Percentiles rank a stretch among this genome's conserved stretches.
These are phyloP conservation scores for Phytopythium litorale DNA, from an alignment of 352 stramenopile genomes.

Conservation along the genomic window DNA sequence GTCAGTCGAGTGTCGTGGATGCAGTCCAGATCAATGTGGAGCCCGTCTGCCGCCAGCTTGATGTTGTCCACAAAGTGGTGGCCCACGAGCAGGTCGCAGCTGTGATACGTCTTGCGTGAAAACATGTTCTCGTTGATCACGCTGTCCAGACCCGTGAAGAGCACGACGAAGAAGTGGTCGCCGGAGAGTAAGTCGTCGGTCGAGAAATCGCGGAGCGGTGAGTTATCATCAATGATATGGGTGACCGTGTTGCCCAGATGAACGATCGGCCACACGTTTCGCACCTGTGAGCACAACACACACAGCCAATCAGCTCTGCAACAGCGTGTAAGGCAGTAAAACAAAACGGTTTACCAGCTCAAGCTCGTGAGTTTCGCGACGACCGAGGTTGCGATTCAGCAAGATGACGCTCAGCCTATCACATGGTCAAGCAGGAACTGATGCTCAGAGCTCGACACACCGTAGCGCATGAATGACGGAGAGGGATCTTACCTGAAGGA, in stretches of 20 bases:
- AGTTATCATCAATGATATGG: constrained; percentile 55
- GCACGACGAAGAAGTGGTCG: constrained; percentile 46
- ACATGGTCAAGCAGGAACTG: neutral
- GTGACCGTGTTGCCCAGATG: constrained; percentile 49
- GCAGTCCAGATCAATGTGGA: constrained; percentile 51
- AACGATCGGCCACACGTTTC: constrained; percentile 63
- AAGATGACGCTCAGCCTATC: constrained; percentile 47
- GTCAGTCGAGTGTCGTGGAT: constrained; percentile 48
- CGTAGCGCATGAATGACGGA: neutral
- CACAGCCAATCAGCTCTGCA: neutral
- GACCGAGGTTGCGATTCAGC: constrained; percentile 35
- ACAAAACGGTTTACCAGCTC: constrained; percentile 20
- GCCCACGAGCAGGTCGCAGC: constrained; percentile 50
- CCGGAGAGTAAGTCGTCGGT: constrained; percentile 46
- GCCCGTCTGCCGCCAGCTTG: constrained; percentile 39
- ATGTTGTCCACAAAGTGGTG: constrained; percentile 68
- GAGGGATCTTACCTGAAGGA: constrained; percentile 35
- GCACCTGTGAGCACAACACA: constrained; percentile 15
- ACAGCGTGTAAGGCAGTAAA: neutral
- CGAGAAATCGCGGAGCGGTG: constrained; percentile 37
- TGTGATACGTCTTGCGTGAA: constrained; percentile 51
- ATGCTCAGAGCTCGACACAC: neutral
- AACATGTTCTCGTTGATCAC: constrained; percentile 63
- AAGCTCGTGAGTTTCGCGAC: constrained; percentile 49
- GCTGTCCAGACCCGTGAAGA: constrained; percentile 51